Percentiles rank a stretch among this genome's conserved stretches.
These are phyloP conservation scores for Naegleria lovaniensis DNA, from an alignment of 208 protist species.

Conservation along the genomic window DNA sequence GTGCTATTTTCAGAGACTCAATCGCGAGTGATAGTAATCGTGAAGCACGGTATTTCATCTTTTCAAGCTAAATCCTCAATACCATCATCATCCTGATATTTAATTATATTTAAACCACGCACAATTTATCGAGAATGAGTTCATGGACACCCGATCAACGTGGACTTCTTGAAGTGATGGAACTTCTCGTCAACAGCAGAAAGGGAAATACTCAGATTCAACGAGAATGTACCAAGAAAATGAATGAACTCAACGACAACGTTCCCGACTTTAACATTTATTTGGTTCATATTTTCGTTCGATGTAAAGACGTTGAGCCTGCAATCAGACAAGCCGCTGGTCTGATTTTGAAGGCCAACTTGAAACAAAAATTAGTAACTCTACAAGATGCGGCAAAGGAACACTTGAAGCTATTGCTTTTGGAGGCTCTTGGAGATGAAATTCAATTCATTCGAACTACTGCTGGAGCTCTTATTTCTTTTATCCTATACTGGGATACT, in stretches of 20 bases:
- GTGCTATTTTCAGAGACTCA: too few species aligned
- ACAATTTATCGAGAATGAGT: neutral
- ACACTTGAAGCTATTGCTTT: neutral
- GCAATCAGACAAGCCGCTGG: neutral
- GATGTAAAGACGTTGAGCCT: neutral
- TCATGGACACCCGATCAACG: neutral
- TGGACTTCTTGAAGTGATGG: neutral
- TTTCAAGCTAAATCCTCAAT: too few species aligned
- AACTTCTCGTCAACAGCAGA: slow-evolving; percentile 2
- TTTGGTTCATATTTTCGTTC: neutral
- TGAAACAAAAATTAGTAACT: neutral
- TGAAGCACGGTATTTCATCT: too few species aligned
- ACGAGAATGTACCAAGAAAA: neutral
- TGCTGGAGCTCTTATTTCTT: neutral
- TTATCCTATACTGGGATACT: neutral
- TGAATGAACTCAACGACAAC: neutral
- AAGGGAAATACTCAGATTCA: neutral
- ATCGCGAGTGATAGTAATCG: too few species aligned
- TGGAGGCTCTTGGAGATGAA: neutral
- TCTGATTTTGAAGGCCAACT: slow-evolving; percentile 8
- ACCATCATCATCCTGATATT: too few species aligned
- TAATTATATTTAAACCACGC: neutral
- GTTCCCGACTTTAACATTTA: slow-evolving; percentile 24
- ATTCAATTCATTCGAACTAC: neutral
- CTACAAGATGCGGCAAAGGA: neutral